Conservation (phyloP, 163 green algal genomes). For the Scenedesmus sp. region DNA sequence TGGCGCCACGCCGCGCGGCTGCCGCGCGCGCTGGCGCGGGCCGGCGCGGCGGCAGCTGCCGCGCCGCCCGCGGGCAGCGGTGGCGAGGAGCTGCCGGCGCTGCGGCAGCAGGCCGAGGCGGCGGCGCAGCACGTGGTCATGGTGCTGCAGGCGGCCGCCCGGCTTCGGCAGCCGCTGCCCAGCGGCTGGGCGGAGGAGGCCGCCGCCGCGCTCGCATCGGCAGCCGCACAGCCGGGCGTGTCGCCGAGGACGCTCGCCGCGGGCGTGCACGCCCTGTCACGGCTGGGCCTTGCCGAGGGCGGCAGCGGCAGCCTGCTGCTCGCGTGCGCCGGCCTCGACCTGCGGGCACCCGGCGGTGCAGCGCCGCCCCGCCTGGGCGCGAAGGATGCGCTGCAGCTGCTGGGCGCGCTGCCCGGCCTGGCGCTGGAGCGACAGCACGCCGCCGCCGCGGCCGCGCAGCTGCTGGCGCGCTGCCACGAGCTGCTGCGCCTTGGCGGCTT, state of each 20-base stretch:
- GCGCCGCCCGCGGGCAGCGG: not conserved
- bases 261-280: not conserved
- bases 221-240: not conserved
- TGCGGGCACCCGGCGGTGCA: too few relatives aligned
- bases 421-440: not conserved
- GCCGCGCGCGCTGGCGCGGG: not conserved
- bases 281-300: too few relatives aligned
- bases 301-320: too few relatives aligned
- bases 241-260: too few relatives aligned
- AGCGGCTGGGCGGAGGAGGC: not conserved
- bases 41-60: not conserved
- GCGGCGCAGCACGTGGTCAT: constrained; percentile 15
- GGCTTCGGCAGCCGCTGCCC: not conserved
- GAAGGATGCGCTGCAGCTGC: constrained; percentile 18
- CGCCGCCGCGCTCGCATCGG: not conserved
- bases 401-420: constrained; percentile 1
- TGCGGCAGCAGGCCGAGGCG: not conserved
- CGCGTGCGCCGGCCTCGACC: too few relatives aligned
- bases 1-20: constrained; percentile 2
- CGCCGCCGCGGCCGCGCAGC: not conserved
- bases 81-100: not conserved
- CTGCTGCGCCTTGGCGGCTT: not conserved
- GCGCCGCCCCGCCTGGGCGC: not conserved
- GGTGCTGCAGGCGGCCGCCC: constrained; percentile 23
- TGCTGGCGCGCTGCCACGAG: constrained; percentile 1